Conservation (phyloP, 495 filamentous ascomycete genomes). For the Elaphomyces granulatus region DNA sequence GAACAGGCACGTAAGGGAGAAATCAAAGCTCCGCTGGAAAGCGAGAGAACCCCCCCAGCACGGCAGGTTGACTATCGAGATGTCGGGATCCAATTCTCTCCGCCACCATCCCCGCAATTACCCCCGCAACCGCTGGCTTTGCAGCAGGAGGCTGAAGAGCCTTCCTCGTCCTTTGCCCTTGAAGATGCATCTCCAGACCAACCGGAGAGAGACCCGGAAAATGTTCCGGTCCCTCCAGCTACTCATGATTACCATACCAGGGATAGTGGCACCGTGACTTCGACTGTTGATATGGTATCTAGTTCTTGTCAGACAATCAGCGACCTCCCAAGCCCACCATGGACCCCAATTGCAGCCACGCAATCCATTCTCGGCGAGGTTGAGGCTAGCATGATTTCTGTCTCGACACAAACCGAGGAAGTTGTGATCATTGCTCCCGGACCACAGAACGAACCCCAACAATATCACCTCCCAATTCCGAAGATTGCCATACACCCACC, state of each 20-base stretch:
- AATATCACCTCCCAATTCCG: constrained; percentile 33
- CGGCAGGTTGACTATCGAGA: constrained; percentile 43
- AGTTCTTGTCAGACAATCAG: constrained; percentile 56
- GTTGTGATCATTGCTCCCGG: constrained; percentile 7
- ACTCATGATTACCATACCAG: constrained; percentile 10
- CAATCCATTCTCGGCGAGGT: constrained; percentile 4
- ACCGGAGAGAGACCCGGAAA: constrained; percentile 1
- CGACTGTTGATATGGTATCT: constrained; percentile 48
- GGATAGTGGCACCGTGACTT: constrained; percentile 18
- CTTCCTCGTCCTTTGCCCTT: constrained; percentile 11
- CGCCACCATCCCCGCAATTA: constrained; percentile 57
- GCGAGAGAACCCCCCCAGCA: constrained; percentile 5
- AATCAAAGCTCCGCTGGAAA: background rate
- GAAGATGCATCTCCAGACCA: constrained; percentile 41
- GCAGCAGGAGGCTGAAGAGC: constrained; percentile 22
- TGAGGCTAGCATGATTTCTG: constrained; percentile 29
- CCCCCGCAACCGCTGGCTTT: constrained; percentile 5
- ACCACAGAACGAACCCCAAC: constrained; percentile 8
- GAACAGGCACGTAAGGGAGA: background rate
- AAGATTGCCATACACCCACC: constrained; percentile 55
- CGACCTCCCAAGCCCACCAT: constrained; percentile 51
- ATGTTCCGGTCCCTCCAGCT: background rate
- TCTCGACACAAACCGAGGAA: constrained; percentile 58
- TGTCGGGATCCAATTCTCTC: constrained; percentile 67
- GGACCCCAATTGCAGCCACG: constrained; percentile 41